Evolutionary conservation across 2,329 filamentous ascomycete species (phyloP).

Genomic region (Escovopsis sp.): DNA sequence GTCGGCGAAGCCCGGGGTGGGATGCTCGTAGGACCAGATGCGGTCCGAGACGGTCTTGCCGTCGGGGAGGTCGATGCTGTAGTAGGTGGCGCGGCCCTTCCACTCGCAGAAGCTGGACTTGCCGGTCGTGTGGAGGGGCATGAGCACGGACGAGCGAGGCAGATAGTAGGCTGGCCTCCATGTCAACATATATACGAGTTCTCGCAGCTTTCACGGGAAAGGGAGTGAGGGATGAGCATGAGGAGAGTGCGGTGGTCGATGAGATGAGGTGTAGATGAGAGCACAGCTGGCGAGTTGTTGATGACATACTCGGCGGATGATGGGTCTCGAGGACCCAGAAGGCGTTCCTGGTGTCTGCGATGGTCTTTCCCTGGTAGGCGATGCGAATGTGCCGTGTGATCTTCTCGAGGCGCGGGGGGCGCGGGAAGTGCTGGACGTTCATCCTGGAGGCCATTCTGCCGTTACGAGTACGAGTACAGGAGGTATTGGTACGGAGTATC

Average conservation of each 20-base stretch:
- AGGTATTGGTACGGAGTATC: no score
- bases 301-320: conserved; percentile 40
- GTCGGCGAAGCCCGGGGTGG: conserved; percentile 33
- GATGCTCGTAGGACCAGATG: conserved; percentile 45
- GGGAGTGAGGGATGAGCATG: no score
- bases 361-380: conserved; percentile 36
- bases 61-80: conserved; percentile 28
- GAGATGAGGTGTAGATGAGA: no score
- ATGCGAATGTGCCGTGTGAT: conserved; percentile 39
- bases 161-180: conserved; percentile 40
- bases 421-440: conserved; percentile 43
- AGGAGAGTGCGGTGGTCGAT: no score
- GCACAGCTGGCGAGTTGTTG: no score
- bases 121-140: conserved; percentile 30
- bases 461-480: no score
- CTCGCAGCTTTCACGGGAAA: no score
- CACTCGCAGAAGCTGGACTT: conserved; percentile 41
- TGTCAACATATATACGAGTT: no score
- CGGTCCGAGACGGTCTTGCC: conserved; percentile 30
- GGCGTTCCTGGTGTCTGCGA: conserved; percentile 43
- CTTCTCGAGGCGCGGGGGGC: conserved; percentile 41
- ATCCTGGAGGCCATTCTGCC: conserved; percentile 19
- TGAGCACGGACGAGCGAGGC: conserved; percentile 32
- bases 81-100: conserved; percentile 47
- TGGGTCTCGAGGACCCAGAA: conserved; percentile 50